A percentile compares a stretch with the other conserved stretches of the same genome.
These are phyloP conservation scores for Colletotrichum eleusines DNA, from an alignment of 2,329 filamentous ascomycete species.

Conservation along the genomic window DNA sequence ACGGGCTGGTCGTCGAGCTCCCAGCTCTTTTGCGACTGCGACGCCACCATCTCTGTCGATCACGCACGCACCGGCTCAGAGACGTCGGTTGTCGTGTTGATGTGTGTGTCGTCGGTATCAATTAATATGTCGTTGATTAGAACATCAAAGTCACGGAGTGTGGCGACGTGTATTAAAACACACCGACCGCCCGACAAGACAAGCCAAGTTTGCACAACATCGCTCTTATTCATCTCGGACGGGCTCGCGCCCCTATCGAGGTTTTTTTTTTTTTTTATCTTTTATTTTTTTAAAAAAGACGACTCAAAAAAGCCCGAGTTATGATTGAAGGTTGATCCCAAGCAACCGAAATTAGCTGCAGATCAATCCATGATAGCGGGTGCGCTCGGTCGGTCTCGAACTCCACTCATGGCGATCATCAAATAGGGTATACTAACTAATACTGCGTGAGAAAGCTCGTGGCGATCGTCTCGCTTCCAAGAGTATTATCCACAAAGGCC, in stretches of 20 bases:
- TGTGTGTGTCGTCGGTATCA: neutral
- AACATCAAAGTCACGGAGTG: neutral
- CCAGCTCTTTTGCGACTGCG: constrained; percentile 20
- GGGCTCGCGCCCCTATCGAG: neutral
- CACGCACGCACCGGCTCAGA: neutral
- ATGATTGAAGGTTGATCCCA: constrained; percentile 15
- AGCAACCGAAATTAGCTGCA: constrained; percentile 26
- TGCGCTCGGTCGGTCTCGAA: constrained; percentile 20
- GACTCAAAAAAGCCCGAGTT: constrained; percentile 6
- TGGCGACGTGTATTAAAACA: neutral
- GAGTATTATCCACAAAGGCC: constrained; percentile 10
- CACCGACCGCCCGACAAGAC: neutral
- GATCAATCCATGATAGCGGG: neutral
- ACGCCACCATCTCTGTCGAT: neutral
- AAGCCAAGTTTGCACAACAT: neutral
- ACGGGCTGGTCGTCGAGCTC: constrained; percentile 26
- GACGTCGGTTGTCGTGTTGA: neutral
- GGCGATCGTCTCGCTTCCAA: neutral
- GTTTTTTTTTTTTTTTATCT: too few relatives aligned
- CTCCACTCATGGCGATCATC: neutral
- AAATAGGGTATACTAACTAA: too few relatives aligned
- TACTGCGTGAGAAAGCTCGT: neutral
- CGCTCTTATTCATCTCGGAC: neutral
- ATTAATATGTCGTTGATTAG: neutral
- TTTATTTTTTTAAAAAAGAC: too few relatives aligned